These are phyloP conservation scores for Arthrobotrys megalospora DNA, from an alignment of 2,329 filamentous ascomycete genomes.

Conservation along the genomic window DNA sequence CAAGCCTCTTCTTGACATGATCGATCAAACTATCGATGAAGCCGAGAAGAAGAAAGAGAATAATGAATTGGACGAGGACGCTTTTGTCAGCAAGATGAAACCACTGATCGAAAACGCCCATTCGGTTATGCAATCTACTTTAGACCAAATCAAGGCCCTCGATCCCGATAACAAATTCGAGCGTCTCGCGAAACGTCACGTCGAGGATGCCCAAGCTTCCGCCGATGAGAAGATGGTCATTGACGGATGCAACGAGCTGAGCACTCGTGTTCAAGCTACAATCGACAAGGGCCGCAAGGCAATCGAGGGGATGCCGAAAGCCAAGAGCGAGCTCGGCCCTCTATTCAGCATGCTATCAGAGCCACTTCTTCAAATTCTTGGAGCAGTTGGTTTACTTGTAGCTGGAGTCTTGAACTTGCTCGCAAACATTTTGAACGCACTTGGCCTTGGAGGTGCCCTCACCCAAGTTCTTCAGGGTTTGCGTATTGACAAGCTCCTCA, in stretches of 20 bases:
- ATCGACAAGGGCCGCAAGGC: slow-evolving; percentile 91
- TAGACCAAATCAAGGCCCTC: slow-evolving; percentile 86
- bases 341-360: slow-evolving; percentile 84
- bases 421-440: slow-evolving; percentile 82
- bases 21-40: slow-evolving; percentile 84
- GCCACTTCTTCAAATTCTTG: slow-evolving; percentile 92
- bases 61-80: slow-evolving; percentile 85
- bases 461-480: slow-evolving; percentile 83
- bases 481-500: slow-evolving; percentile 81
- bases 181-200: slow-evolving; percentile 85
- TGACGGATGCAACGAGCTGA: slow-evolving; percentile 82
- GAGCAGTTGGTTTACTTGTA: slow-evolving; percentile 81
- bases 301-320: slow-evolving; percentile 91
- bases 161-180: slow-evolving; percentile 91
- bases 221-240: slow-evolving; percentile 89
- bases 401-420: slow-evolving; percentile 88
- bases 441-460: slow-evolving; percentile 85
- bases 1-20: slow-evolving; percentile 87
- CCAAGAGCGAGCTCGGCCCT: slow-evolving; percentile 94
- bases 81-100: slow-evolving; percentile 86
- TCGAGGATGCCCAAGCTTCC: slow-evolving; percentile 78
- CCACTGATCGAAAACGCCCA: slow-evolving; percentile 89
- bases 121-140: slow-evolving; percentile 86
- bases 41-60: slow-evolving; percentile 83
- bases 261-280: slow-evolving; percentile 76